These are phyloP conservation scores for Blastobotrys muscicola DNA, from an alignment of 805 yeast species.

Conservation along the genomic window DNA sequence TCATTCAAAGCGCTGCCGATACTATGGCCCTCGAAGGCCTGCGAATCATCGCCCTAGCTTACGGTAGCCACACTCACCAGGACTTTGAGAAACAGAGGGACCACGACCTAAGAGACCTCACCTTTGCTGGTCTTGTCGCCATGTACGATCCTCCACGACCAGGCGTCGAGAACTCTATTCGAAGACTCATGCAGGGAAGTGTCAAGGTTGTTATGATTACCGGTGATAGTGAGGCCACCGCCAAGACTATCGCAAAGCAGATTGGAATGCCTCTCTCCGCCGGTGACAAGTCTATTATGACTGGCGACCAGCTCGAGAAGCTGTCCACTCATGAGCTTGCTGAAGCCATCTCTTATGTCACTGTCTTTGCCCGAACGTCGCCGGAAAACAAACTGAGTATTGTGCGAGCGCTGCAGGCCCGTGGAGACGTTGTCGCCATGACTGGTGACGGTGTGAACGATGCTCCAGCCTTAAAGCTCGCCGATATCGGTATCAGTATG, in stretches of 20 bases:
- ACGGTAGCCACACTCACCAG: conserved; percentile 28
- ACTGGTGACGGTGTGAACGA: conserved; percentile 60
- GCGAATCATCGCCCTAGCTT: conserved; percentile 77
- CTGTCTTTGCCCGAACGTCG: conserved; percentile 89
- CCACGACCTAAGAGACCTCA: conserved; percentile 40
- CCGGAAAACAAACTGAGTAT: conserved; percentile 90
- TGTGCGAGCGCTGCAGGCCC: conserved; percentile 62
- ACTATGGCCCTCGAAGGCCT: conserved; percentile 73
- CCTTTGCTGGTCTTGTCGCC: conserved; percentile 81
- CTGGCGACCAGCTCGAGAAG: conserved; percentile 73
- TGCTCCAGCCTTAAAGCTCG: conserved; percentile 53
- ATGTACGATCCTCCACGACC: conserved; percentile 98
- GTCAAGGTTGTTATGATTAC: conserved; percentile 98
- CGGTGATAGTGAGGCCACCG: conserved; percentile 86
- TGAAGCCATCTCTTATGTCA: conserved; percentile 67
- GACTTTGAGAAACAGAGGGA: conserved; percentile 14
- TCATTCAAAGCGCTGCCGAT: conserved; percentile 49
- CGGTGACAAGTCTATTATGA: conserved; percentile 58
- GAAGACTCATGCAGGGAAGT: conserved; percentile 77
- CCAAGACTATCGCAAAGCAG: conserved; percentile 72
- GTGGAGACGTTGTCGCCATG: conserved; percentile 52
- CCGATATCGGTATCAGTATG: conserved; percentile 58
- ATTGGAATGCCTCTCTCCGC: conserved; percentile 74
- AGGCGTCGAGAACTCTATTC: conserved; percentile 65
- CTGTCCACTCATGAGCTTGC: conserved; percentile 67